phyloP scores from a whole-genome alignment of 2,329 filamentous ascomycete genomes.

The Sphaerulina musiva region DNA sequence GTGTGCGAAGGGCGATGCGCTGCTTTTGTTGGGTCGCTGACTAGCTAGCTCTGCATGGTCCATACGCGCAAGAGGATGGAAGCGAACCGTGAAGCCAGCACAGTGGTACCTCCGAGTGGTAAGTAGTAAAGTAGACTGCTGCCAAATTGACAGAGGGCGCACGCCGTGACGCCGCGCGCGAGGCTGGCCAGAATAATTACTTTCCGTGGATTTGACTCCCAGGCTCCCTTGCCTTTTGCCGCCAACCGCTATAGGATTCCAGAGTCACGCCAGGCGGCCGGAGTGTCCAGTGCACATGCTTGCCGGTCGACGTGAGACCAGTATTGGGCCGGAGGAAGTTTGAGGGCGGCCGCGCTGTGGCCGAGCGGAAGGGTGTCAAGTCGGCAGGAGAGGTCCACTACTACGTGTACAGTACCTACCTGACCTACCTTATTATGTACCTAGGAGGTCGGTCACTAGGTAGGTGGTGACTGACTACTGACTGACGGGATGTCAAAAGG shows the following conservation, averaged over 20 bases:
- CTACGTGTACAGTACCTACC: no score
- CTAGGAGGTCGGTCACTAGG: no score
- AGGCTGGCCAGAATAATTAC: conserved; percentile 4
- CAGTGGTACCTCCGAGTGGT: conserved; percentile 8
- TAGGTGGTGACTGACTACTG: neutral
- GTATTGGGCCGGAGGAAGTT: neutral
- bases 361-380: neutral
- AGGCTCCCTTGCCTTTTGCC: neutral
- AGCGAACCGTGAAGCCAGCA: conserved; percentile 8
- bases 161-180: neutral
- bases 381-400: neutral
- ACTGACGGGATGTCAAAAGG: neutral
- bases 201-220: neutral
- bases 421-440: no score
- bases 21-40: conserved; percentile 6
- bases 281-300: neutral
- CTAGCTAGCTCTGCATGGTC: conserved; percentile 11
- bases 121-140: neutral
- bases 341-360: neutral
- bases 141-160: neutral
- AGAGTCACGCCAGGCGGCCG: conserved; percentile 6
- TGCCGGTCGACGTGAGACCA: conserved; percentile 3
- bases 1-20: neutral
- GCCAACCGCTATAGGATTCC: neutral
- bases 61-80: neutral